Base-by-base conservation (phyloP, 2,329 filamentous ascomycete species). In the Myriosclerotinia scirpicola region DNA sequence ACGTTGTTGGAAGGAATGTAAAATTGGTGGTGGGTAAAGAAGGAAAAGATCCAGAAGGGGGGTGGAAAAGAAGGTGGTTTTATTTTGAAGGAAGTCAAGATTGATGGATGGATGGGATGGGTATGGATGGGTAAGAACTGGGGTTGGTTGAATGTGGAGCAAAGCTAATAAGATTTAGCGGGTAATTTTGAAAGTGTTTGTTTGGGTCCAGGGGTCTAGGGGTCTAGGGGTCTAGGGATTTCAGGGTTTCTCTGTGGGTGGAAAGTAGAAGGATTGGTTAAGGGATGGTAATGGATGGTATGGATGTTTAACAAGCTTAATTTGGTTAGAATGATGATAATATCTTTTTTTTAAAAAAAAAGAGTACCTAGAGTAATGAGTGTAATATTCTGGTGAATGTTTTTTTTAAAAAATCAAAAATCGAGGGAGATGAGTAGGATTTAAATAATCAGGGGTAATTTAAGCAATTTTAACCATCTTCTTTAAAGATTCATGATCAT, bases 1-100 rank as follows among this genome's bases (percentile, higher is more conserved):
- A 73, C 69, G 40, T 66, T 40, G 60, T 65, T 54, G 64, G 50
- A 66, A 68, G 60, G 68, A 54, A 54, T 62, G 68, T 54, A 64
- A 56, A 65, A 42, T 42, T 38, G 52, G 61, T 62, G 63, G 64
- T 30, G 38, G 46, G 46, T 36, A 52, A 26, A 22, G 53, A 26
- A 59, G 44, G 50, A 38, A 42, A 1, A 54, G 26, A 59, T 40
- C 46, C 30, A 53, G n/a, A 6, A 4, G 30, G 42, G 63, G 26
- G 52, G 44, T 52, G 58, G 50, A 48, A 67, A 55, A 54, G 55
- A 56, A 30, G 62, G 38, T 65, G 61, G 62, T 65, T 65, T 65
- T 65, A 65, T 65, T 65, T 52, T 22, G n/a, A 50, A 50, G 30
- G 5, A 40, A 26, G 58, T 50, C 38, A 50, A 50, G 58, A 38